These are phyloP conservation scores for Cercospora berteroae DNA, from an alignment of 2,329 filamentous ascomycete species.

Conservation along the genomic window DNA sequence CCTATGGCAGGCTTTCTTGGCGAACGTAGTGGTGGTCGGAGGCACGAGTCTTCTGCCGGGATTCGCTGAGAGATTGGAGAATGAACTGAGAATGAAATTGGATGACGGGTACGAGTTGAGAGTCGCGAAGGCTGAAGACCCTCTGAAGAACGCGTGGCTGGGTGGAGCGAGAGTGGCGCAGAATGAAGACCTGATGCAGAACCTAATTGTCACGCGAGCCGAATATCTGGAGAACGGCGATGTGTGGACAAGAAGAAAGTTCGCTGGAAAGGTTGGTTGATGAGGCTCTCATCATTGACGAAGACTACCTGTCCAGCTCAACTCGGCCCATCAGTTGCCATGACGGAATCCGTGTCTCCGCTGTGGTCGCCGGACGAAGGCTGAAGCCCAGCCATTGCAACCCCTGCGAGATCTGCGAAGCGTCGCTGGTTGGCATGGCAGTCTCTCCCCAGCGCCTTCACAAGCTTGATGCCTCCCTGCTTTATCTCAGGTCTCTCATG, in stretches of 20 bases:
- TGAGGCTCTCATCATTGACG: slow-evolving; percentile 13
- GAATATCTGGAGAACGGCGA: slow-evolving; percentile 88
- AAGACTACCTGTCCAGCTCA: neutral
- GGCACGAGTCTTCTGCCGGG: slow-evolving; percentile 79
- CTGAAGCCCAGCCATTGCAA: slow-evolving; percentile 19
- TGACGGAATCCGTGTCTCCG: slow-evolving; percentile 3
- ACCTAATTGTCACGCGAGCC: slow-evolving; percentile 73
- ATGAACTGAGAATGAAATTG: slow-evolving; percentile 35
- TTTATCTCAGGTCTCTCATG: slow-evolving; percentile 30
- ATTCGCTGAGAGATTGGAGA: slow-evolving; percentile 69
- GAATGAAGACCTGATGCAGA: slow-evolving; percentile 62
- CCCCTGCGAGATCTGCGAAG: slow-evolving; percentile 27
- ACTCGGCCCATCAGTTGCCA: slow-evolving; percentile 12
- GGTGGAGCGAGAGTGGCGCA: slow-evolving; percentile 77
- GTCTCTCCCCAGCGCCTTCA: slow-evolving; percentile 33
- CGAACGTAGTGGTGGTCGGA: slow-evolving; percentile 85
- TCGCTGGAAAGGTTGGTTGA: slow-evolving; percentile 34
- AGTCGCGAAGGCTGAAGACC: slow-evolving; percentile 67
- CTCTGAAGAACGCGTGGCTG: slow-evolving; percentile 78
- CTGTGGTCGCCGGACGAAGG: neutral
- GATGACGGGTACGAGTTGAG: slow-evolving; percentile 73
- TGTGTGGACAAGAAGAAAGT: slow-evolving; percentile 37
- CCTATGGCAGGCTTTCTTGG: slow-evolving; percentile 76
- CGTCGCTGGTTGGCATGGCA: slow-evolving; percentile 28
- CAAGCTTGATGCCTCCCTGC: slow-evolving; percentile 30